Base-by-base conservation (phyloP, 2,329 filamentous ascomycete genomes). In the Acarospora socialis region DNA sequence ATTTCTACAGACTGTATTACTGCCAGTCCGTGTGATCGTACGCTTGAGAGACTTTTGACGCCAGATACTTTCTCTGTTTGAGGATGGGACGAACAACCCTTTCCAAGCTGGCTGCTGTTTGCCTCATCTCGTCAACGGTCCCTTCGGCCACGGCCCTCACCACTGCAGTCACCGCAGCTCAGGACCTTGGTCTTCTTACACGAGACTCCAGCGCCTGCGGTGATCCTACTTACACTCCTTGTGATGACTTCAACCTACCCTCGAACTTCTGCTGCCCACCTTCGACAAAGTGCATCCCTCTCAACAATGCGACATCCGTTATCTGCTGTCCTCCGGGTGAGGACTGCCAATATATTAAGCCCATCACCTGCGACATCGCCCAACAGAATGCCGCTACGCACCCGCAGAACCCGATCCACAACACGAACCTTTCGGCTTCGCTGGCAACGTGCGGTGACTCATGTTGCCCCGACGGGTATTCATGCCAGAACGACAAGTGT, bases 401-500 rank as follows among this genome's bases (percentile, higher is more conserved):
- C 21, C 52, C 59, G 4, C 43, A 47, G 7, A 54, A 50, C 19
- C 34, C 47, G 3, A 43, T 65, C 16, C 59, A 60, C 27, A 62
- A 59, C 4, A 62, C 54, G 5, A 49, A 50, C 4, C 41, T 62
- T n/a, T 41, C 49, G 4, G 55, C 53, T 2, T 43, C 46, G 19
- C 46, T 64, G n/a, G 49, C 53, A 9, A 52, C 47, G 28, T 65
- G 61, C 33, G 60, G 55, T 12, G 42, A 45, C 13, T 43, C 35
- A 2, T 65, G 61, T 39, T 65, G 61, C 45, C 60, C 61, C 5
- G 57, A 61, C 30, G 61, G 61, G 30, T 65, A 61, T 37, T 48
- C 41, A n/a, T 65, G 61, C 37, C 42, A 50, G 14, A 46, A 48
- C 18, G 35, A 44, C 35, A 49, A 41, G 17, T 41, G 43, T 28